Percentiles rank a stretch among this genome's conserved stretches.
phyloP scores from a whole-genome alignment of 1,139 yeast species.

The Protomyces arabidopsidicola region DNA sequence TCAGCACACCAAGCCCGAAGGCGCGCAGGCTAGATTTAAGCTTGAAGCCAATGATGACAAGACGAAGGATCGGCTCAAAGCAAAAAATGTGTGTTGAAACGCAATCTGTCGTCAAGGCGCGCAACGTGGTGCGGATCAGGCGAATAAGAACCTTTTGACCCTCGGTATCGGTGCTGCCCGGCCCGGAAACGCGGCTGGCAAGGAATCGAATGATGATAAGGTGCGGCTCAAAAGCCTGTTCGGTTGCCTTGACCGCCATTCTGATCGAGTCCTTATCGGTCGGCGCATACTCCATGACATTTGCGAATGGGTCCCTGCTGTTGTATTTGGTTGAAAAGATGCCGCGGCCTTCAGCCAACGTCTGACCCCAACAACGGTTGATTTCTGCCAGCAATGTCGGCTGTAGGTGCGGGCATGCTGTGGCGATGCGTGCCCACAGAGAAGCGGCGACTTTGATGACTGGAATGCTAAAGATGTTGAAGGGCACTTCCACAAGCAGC shows the following conservation, averaged over 20 bases:
- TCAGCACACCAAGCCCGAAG: background rate
- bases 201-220: constrained; percentile 62
- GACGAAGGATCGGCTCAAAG: constrained; percentile 66
- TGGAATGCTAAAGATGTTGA: constrained; percentile 56
- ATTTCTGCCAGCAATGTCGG: constrained; percentile 66
- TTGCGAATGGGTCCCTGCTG: constrained; percentile 55
- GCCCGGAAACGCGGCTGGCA: constrained; percentile 75
- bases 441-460: constrained; percentile 64
- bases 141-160: constrained; percentile 4
- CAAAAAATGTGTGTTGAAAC: constrained; percentile 73
- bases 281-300: constrained; percentile 85
- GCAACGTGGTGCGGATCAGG: constrained; percentile 4
- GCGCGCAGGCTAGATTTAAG: constrained; percentile 28
- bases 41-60: constrained; percentile 63
- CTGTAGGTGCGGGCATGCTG: constrained; percentile 59
- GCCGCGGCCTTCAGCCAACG: constrained; percentile 59
- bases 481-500: constrained; percentile 62
- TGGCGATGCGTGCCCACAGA: constrained; percentile 76
- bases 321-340: constrained; percentile 62
- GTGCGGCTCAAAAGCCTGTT: constrained; percentile 66
- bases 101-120: background rate
- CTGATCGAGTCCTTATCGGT: constrained; percentile 57
- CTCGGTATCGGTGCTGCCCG: constrained; percentile 5
- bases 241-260: constrained; percentile 42
- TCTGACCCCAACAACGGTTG: constrained; percentile 60